phyloP scores from a whole-genome alignment of 106 monocot genomes.

The Amphibolis antarctica region DNA sequence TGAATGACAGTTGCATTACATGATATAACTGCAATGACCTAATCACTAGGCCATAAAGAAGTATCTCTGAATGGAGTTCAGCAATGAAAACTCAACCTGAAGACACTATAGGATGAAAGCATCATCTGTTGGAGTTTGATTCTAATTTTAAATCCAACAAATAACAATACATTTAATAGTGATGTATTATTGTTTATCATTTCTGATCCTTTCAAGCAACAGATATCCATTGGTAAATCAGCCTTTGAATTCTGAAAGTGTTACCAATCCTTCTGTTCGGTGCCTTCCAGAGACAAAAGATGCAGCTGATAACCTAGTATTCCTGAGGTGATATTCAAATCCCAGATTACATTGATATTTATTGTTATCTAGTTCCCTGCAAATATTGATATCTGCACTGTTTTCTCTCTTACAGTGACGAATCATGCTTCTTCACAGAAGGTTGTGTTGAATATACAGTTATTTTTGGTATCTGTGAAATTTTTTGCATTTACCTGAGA shows the following conservation, averaged over 20 bases:
- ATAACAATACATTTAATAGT: neutral
- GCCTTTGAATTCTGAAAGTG: conserved; percentile 10
- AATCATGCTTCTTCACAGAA: conserved; percentile 41
- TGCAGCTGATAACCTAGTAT: conserved; percentile 24
- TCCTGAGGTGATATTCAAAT: conserved; percentile 29
- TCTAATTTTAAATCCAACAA: no score
- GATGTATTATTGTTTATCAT: neutral
- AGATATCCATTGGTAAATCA: conserved; percentile 15
- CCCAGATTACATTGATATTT: neutral
- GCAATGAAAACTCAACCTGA: no score
- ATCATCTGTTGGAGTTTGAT: no score
- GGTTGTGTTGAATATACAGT: conserved; percentile 16
- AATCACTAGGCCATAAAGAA: no score
- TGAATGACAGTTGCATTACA: no score
- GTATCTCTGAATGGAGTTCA: no score
- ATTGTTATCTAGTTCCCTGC: neutral
- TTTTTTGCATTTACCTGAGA: neutral
- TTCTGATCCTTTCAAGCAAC: conserved; percentile 1
- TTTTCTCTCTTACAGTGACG: conserved; percentile 28
- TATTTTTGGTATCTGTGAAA: neutral
- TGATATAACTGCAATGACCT: no score
- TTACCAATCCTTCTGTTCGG: conserved; percentile 24
- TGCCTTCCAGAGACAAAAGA: conserved; percentile 20
- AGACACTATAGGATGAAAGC: no score
- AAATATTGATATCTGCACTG: neutral